phyloP scores from a whole-genome alignment of 2,329 filamentous ascomycete species.

The Neurospora crassa region DNA sequence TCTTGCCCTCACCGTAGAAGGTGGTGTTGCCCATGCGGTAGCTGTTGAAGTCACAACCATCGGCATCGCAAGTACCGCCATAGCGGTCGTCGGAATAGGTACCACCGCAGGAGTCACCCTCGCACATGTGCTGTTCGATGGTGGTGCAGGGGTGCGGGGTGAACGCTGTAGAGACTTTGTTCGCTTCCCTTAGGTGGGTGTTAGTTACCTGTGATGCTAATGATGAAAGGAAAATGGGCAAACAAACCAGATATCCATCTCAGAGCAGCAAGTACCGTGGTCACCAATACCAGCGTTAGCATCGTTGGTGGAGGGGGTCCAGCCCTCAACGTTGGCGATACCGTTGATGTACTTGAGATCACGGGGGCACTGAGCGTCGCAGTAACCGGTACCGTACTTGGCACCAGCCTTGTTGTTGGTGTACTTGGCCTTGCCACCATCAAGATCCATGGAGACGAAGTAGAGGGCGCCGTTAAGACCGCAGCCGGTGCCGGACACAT shows the following conservation, averaged over 20 bases:
- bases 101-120: slow-evolving; percentile 41
- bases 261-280: slow-evolving; percentile 49
- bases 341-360: slow-evolving; percentile 51
- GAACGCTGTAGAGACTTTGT: slow-evolving; percentile 30
- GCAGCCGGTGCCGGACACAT: slow-evolving; percentile 58
- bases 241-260: slow-evolving; percentile 39
- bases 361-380: slow-evolving; percentile 43
- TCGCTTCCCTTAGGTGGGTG: too few species aligned
- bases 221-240: too few species aligned
- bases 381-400: slow-evolving; percentile 48
- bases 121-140: slow-evolving; percentile 41
- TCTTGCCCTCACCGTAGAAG: slow-evolving; percentile 53
- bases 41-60: slow-evolving; percentile 62
- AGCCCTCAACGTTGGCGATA: slow-evolving; percentile 43
- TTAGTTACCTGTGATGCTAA: too few species aligned
- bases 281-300: slow-evolving; percentile 42
- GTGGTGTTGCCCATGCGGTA: slow-evolving; percentile 54
- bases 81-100: slow-evolving; percentile 46
- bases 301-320: slow-evolving; percentile 42
- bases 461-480: slow-evolving; percentile 66
- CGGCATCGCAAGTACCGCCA: slow-evolving; percentile 53
- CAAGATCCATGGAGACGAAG: slow-evolving; percentile 50
- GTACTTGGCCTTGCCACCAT: slow-evolving; percentile 44
- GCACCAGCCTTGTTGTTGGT: slow-evolving; percentile 41
- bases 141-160: slow-evolving; percentile 56